Evolutionary conservation across 208 protist genomes (phyloP).

Genomic region (Porcisia hertigi): DNA sequence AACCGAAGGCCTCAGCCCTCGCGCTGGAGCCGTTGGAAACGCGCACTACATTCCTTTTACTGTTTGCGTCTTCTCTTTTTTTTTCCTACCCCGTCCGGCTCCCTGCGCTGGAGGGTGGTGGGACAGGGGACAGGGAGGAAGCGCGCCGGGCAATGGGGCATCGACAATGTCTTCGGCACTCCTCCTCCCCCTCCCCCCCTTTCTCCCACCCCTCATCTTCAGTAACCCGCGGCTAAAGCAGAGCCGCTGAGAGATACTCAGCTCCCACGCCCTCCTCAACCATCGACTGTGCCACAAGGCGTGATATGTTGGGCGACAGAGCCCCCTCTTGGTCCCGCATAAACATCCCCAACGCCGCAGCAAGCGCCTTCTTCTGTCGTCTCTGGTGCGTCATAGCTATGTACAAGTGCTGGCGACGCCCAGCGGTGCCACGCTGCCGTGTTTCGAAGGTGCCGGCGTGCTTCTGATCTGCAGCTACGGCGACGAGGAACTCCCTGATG

Average conservation of each 20-base stretch:
- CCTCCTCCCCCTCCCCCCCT: no score
- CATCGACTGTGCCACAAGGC: slow-evolving; percentile 50
- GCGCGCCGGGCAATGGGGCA: no score
- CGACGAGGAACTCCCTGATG: neutral
- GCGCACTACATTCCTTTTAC: no score
- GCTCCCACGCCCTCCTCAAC: slow-evolving; percentile 46
- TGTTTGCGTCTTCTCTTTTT: no score
- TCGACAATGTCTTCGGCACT: no score
- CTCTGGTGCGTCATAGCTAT: slow-evolving; percentile 51
- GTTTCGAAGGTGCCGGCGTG: slow-evolving; percentile 34
- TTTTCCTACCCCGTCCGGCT: no score
- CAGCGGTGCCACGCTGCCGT: slow-evolving; percentile 28
- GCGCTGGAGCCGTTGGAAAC: no score
- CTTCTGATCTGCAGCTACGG: slow-evolving; percentile 14
- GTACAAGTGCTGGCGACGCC: slow-evolving; percentile 43
- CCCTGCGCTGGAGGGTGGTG: no score
- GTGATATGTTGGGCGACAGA: slow-evolving; percentile 33
- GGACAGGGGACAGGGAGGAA: no score
- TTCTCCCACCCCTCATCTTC: no score
- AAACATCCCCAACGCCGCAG: slow-evolving; percentile 36
- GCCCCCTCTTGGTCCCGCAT: slow-evolving; percentile 24
- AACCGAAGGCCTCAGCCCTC: no score
- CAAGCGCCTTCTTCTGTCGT: slow-evolving; percentile 31
- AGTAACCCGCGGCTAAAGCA: slow-evolving; percentile 27
- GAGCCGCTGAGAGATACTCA: slow-evolving; percentile 58